Conservation (phyloP, 139 green algal genomes). For the Closterium sp. region DNA sequence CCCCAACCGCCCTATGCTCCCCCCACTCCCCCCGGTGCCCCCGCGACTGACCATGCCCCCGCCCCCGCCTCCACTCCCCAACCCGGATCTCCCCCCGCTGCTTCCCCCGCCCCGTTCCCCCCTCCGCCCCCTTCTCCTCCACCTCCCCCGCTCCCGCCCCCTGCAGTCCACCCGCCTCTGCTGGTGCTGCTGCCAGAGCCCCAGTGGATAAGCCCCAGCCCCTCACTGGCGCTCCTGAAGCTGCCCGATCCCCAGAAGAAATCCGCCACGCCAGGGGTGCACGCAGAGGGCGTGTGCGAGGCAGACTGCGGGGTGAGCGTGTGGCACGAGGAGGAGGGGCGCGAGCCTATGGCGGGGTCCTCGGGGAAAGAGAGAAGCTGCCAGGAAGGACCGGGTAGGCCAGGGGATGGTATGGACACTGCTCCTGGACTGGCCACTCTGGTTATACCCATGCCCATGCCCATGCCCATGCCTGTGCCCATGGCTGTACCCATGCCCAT, state of each 20-base stretch:
- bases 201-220: background rate
- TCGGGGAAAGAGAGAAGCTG: background rate
- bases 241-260: background rate
- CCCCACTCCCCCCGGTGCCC: background rate
- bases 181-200: background rate
- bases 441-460: background rate
- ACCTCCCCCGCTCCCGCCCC: too few relatives aligned
- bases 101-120: background rate
- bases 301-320: background rate
- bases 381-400: background rate
- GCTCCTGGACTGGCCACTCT: background rate
- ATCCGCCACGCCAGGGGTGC: background rate
- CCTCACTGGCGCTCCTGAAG: background rate
- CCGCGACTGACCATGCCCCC: background rate
- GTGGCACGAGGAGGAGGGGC: background rate
- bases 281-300: background rate
- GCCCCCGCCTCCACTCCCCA: background rate
- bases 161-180: background rate
- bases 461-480: background rate
- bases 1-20: background rate
- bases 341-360: background rate
- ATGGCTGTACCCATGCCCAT: background rate
- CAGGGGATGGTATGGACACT: background rate
- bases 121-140: background rate
- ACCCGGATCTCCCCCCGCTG: background rate